Evolutionary conservation across 2,329 filamentous ascomycete species (phyloP), one percentile per base, ranked within the genome.

Genomic region (Nemania bipapillata): DNA sequence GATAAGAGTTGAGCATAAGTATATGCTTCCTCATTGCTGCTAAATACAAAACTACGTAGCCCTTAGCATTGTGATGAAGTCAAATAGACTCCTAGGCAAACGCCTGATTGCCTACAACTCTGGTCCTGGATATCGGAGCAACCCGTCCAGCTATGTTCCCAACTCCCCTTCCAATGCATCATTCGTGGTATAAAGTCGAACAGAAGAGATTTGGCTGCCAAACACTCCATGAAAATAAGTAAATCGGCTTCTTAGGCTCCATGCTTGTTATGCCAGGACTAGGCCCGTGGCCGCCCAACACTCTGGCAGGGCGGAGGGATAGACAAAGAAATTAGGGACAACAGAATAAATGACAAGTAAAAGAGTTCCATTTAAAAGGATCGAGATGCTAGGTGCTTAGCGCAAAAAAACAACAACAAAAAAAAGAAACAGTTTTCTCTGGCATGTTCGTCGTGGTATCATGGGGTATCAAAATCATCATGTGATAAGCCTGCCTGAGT

Each of bases 381-480:
- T 64, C 56, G 65, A 65, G 24, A 69, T 67, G 63, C 55, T 65
- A 28, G 55, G 59, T 65, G 59, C 55, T 54, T 58, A 26, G 52
- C 42, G 49, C 30, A 49, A 68, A 68, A 45, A 63, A 63, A 37
- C n/a, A n/a, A n/a, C n/a, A n/a, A n/a, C n/a, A n/a, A n/a, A 28
- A 40, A 32, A 59, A 66, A 53, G 66, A 61, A 37, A 58, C 60
- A 50, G 45, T 62, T 54, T 60, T 57, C 52, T 68, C 49, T 55
- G 22, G n/a, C 60, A 37, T 62, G 65, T 61, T 67, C 63, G 60
- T 73, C 70, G 64, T 74, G 62, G 66, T 73, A 72, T 74, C 70
- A 70, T 72, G 52, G 70, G 69, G 73, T 74, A 75, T 76, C 73
- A 75, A 74, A 71, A 69, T 73, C 66, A 40, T 68, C 50, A 61